phyloP scores from a whole-genome alignment of 2,329 filamentous ascomycete species.

The Aspergillus pseudonomiae region DNA sequence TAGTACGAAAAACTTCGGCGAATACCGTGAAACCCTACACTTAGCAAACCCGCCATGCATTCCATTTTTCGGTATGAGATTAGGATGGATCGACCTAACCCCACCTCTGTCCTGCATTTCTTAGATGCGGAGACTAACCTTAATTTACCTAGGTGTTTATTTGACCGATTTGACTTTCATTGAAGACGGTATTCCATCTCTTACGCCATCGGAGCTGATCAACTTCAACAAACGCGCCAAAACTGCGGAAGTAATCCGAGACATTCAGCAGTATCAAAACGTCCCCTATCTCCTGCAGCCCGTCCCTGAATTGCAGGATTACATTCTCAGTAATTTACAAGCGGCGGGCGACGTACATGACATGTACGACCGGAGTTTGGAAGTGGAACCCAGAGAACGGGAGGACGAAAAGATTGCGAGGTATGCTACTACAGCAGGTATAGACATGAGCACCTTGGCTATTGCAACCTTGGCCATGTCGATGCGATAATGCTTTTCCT shows the following conservation, averaged over 20 bases:
- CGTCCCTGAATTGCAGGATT: constrained; percentile 91
- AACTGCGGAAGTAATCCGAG: constrained; percentile 95
- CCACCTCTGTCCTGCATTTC: background rate
- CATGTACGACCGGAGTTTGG: constrained; percentile 97
- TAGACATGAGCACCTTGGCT: constrained; percentile 38
- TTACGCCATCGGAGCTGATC: constrained; percentile 95
- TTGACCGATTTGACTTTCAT: constrained; percentile 97
- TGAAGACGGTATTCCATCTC: constrained; percentile 93
- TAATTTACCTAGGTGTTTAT: constrained; percentile 71
- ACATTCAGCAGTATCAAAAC: constrained; percentile 98
- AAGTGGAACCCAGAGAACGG: constrained; percentile 89
- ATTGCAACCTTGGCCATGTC: constrained; percentile 38
- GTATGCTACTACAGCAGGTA: constrained; percentile 57
- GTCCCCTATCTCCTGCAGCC: constrained; percentile 91
- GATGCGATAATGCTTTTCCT: constrained; percentile 33
- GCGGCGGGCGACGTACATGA: constrained; percentile 94
- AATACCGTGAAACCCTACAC: constrained; percentile 92
- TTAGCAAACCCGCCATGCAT: constrained; percentile 95
- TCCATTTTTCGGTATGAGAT: constrained; percentile 83
- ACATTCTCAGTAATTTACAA: constrained; percentile 95
- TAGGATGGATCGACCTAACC: constrained; percentile 40
- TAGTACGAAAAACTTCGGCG: constrained; percentile 96
- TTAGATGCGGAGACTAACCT: constrained; percentile 2
- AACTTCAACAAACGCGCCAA: constrained; percentile 99
- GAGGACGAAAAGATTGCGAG: constrained; percentile 99